These are phyloP conservation scores for Endoconidiophora laricicola DNA, from an alignment of 2,329 filamentous ascomycete genomes.

Conservation along the genomic window DNA sequence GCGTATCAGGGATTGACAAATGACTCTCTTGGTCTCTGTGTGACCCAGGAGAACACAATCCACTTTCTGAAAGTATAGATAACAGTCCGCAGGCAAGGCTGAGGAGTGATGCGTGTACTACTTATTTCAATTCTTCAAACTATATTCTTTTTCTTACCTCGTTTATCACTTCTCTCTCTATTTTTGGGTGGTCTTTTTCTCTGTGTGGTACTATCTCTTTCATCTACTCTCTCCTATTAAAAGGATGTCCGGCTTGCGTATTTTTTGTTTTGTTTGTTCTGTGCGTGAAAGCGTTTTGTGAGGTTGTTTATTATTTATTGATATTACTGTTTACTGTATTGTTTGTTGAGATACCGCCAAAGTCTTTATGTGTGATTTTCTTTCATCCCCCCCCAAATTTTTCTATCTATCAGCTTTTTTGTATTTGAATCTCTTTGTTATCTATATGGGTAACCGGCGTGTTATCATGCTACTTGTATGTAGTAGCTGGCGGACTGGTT, in stretches of 20 bases:
- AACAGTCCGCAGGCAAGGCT: too few species aligned
- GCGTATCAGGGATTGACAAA: too few species aligned
- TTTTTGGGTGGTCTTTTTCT: neutral
- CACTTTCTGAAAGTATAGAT: too few species aligned
- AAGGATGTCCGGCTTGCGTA: too few species aligned
- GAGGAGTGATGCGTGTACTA: too few species aligned
- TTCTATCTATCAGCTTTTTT: neutral
- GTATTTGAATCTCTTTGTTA: constrained; percentile 1
- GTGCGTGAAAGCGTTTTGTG: neutral
- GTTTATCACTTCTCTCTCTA: neutral
- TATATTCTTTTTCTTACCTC: too few species aligned
- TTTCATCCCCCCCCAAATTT: neutral
- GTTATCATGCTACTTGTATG: neutral
- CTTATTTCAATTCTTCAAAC: too few species aligned
- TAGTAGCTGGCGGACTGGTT: neutral
- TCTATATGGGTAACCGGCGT: too few species aligned
- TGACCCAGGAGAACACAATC: too few species aligned
- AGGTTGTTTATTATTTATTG: neutral
- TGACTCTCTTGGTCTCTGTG: too few species aligned
- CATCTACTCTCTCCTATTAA: neutral
- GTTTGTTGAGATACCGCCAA: too few species aligned
- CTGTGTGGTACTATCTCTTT: neutral
- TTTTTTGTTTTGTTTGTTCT: neutral
- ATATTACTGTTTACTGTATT: neutral
- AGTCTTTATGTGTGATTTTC: neutral